Percentiles rank a stretch among this genome's conserved stretches.
Conservation (phyloP, 495 filamentous ascomycete species). For the Penicillium robsamsonii region DNA sequence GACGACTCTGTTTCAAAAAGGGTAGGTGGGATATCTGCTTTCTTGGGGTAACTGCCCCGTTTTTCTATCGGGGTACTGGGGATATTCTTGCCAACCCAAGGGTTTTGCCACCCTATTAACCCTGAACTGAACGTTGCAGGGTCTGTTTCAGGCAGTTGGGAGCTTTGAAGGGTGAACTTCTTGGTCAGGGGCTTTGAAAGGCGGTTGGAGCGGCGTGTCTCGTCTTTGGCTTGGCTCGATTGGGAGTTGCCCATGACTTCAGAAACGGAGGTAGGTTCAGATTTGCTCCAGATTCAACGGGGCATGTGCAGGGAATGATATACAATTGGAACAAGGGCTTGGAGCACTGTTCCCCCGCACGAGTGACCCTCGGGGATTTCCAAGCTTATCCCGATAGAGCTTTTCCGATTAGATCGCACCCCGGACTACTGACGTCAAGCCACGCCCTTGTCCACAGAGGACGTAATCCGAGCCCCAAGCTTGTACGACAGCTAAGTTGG, state of each 20-base stretch:
- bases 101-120: conserved; percentile 32
- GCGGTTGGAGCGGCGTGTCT: conserved; percentile 38
- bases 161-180: conserved; percentile 10
- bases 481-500: conserved; percentile 17
- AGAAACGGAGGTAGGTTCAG: conserved; percentile 11
- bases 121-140: conserved; percentile 15
- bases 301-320: conserved; percentile 20
- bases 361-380: conserved; percentile 11
- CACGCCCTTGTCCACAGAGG: conserved; percentile 20
- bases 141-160: conserved; percentile 10
- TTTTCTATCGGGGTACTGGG: conserved; percentile 10
- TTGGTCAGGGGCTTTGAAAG: conserved; percentile 46
- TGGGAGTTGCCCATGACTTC: conserved; percentile 41
- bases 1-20: conserved; percentile 20
- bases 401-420: conserved; percentile 22
- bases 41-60: conserved; percentile 11
- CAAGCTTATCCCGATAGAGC: not conserved
- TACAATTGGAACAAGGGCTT: conserved; percentile 13
- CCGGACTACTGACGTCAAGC: conserved; percentile 30
- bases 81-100: conserved; percentile 26
- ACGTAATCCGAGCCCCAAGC: conserved; percentile 29
- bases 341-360: conserved; percentile 14
- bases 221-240: conserved; percentile 38
- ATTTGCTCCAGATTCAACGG: conserved; percentile 16
- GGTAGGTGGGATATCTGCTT: conserved; percentile 20